A percentile compares a stretch with the other conserved stretches of the same genome.
Evolutionary conservation across 306 rosid genomes (phyloP).

Genomic region (Malus sieversii): DNA sequence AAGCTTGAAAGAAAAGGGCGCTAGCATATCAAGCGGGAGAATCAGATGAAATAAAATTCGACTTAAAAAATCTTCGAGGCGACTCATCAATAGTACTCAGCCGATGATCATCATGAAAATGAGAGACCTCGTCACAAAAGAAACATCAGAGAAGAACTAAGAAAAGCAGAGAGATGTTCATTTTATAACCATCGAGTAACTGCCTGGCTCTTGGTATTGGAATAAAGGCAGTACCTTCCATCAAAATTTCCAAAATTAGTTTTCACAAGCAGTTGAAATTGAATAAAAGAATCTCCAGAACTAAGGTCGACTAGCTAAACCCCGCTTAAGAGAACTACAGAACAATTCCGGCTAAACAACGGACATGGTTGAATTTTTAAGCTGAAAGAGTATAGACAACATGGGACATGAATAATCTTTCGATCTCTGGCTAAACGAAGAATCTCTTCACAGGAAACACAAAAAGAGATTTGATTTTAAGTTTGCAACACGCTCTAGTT

Average conservation of each 20-base stretch:
- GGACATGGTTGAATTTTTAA: neutral
- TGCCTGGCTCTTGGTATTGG: neutral
- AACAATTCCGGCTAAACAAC: neutral
- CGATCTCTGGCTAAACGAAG: neutral
- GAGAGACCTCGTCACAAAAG: neutral
- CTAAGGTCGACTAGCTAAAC: neutral
- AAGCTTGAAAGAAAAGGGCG: too few relatives aligned
- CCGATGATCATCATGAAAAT: neutral
- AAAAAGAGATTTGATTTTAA: neutral
- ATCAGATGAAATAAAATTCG: too few relatives aligned
- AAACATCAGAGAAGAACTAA: neutral
- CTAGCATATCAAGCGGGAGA: too few relatives aligned
- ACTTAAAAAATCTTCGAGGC: too few relatives aligned
- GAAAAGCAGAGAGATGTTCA: neutral
- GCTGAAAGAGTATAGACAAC: neutral
- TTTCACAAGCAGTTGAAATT: neutral
- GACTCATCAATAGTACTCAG: too few relatives aligned
- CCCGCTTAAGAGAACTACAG: neutral
- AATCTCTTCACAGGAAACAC: neutral
- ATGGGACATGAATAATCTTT: neutral
- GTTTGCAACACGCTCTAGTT: neutral
- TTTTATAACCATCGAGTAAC: conserved; percentile 1
- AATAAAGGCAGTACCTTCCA: neutral
- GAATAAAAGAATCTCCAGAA: conserved; percentile 9
- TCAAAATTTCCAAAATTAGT: neutral